Percentiles rank a stretch among this genome's conserved stretches.
phyloP scores from a whole-genome alignment of 352 stramenopile species.

The Phytopythium chamaehyphon region DNA sequence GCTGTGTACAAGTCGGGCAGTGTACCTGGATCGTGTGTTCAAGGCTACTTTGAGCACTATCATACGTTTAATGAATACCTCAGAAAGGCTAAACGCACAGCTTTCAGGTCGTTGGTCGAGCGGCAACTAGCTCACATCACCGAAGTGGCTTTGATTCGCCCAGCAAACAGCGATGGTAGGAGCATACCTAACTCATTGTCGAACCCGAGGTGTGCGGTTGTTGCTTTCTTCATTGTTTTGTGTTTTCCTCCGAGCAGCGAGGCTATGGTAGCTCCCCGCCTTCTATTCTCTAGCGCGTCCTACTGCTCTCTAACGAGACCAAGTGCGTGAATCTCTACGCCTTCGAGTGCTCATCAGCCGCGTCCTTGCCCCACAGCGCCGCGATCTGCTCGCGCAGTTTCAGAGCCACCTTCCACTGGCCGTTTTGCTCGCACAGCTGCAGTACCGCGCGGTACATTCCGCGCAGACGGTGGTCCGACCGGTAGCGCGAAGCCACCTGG shows the following conservation, averaged over 20 bases:
- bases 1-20: too few relatives aligned
- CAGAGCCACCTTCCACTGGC: constrained; percentile 60
- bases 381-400: constrained; percentile 41
- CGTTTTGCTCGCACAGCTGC: constrained; percentile 40
- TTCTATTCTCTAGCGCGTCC: constrained; percentile 4
- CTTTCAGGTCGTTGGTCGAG: too few relatives aligned
- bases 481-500: constrained; percentile 10
- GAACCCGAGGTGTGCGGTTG: background rate
- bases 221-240: background rate
- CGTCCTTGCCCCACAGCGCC: constrained; percentile 32
- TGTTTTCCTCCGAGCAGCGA: background rate
- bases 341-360: constrained; percentile 22
- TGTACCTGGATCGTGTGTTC: too few relatives aligned
- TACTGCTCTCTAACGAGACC: constrained; percentile 9
- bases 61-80: too few relatives aligned
- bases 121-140: too few relatives aligned
- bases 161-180: too few relatives aligned
- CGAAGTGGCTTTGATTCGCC: too few relatives aligned
- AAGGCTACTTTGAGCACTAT: too few relatives aligned
- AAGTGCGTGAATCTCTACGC: constrained; percentile 12
- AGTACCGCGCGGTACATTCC: constrained; percentile 56
- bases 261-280: background rate
- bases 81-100: too few relatives aligned
- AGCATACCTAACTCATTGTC: too few relatives aligned
- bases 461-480: constrained; percentile 37